Percentiles rank a stretch among this genome's conserved stretches.
Evolutionary conservation across 2,329 filamentous ascomycete species (phyloP).

Genomic region (Colletotrichum sp.): DNA sequence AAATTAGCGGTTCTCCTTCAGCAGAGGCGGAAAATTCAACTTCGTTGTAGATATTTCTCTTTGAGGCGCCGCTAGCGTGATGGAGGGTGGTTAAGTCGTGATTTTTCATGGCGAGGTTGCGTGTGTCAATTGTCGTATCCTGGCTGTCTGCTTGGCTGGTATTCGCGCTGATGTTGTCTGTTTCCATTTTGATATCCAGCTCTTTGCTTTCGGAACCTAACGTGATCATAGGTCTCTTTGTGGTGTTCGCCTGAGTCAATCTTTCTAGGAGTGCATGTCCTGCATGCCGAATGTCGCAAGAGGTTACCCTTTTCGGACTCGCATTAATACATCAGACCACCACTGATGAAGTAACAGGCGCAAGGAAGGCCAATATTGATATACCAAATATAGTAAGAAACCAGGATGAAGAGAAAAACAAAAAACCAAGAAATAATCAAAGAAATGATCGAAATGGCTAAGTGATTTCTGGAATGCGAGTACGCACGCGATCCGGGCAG

Average conservation of each 20-base stretch:
- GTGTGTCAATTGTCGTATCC: neutral
- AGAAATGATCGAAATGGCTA: neutral
- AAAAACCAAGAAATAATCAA: neutral
- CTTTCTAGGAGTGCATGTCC: neutral
- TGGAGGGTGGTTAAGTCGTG: neutral
- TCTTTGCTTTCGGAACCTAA: neutral
- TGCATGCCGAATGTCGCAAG: neutral
- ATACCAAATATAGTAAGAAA: neutral
- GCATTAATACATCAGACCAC: neutral
- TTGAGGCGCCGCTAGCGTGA: neutral
- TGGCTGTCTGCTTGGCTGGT: neutral
- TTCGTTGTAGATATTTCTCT: slow-evolving; percentile 1
- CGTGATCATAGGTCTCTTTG: neutral
- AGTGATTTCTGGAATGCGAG: neutral
- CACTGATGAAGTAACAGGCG: no score
- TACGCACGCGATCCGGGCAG: neutral
- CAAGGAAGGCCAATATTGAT: no score
- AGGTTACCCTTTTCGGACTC: neutral
- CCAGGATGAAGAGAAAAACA: neutral
- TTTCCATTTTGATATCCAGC: neutral
- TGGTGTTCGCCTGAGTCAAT: neutral
- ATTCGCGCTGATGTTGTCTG: neutral
- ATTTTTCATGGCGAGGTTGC: neutral
- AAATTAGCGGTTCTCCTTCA: neutral
- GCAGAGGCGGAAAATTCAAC: neutral